Conservation (phyloP, 495 filamentous ascomycete genomes). For the Penicillium simplicissimum region DNA sequence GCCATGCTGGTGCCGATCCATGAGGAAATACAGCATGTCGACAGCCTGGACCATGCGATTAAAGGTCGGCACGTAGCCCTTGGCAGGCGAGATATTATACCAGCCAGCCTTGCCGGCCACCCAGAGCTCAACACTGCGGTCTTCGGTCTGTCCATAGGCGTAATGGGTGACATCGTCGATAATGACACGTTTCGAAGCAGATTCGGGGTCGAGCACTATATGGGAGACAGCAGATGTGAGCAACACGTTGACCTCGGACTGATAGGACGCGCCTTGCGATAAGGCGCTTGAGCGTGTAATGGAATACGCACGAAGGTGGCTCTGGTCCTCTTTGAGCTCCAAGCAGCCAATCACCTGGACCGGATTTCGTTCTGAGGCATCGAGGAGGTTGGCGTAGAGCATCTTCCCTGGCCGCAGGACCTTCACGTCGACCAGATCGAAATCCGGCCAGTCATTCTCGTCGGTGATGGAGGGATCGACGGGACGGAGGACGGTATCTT, state of each 20-base stretch:
- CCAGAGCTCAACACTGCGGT: conserved; percentile 67
- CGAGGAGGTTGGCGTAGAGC: conserved; percentile 53
- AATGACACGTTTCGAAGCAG: conserved; percentile 58
- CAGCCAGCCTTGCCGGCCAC: conserved; percentile 75
- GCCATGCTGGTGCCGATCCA: conserved; percentile 48
- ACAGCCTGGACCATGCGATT: conserved; percentile 69
- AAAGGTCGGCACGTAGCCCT: conserved; percentile 60
- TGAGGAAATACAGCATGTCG: conserved; percentile 67
- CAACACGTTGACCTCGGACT: conserved; percentile 12
- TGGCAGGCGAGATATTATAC: conserved; percentile 69
- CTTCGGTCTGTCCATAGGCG: conserved; percentile 66
- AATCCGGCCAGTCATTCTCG: conserved; percentile 63
- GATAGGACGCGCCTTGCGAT: conserved; percentile 20
- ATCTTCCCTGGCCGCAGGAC: conserved; percentile 52
- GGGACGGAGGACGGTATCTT: conserved; percentile 57
- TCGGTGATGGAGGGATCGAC: conserved; percentile 53
- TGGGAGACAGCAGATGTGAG: conserved; percentile 26
- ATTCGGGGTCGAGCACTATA: conserved; percentile 47
- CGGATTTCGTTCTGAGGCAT: conserved; percentile 52
- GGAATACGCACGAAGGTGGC: conserved; percentile 39
- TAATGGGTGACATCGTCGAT: conserved; percentile 63
- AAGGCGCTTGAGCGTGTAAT: conserved; percentile 7
- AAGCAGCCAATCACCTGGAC: conserved; percentile 56
- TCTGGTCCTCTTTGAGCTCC: conserved; percentile 49
- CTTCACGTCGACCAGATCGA: conserved; percentile 53